Evolutionary conservation across 495 filamentous ascomycete species (phyloP).

Genomic region (Trichoderma gamsii): DNA sequence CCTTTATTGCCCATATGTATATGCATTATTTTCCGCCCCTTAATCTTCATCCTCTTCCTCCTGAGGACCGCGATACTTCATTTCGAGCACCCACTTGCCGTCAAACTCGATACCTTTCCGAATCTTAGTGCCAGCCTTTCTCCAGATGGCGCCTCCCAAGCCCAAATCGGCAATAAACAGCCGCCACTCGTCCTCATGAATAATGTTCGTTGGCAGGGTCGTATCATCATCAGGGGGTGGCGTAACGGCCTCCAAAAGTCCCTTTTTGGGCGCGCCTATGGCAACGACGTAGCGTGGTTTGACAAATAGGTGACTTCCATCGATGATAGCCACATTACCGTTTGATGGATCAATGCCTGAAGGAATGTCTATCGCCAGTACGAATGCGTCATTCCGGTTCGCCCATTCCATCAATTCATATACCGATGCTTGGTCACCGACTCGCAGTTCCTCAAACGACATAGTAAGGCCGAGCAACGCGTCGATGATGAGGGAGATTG

Average conservation of each 20-base stretch:
- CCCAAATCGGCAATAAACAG: constrained; percentile 82
- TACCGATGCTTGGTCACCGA: constrained; percentile 72
- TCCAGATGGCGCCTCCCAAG: constrained; percentile 73
- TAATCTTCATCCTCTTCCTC: constrained; percentile 21
- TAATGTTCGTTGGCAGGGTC: constrained; percentile 18
- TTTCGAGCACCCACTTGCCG: constrained; percentile 69
- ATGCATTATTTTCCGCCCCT: neutral
- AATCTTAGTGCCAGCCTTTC: constrained; percentile 72
- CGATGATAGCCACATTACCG: constrained; percentile 53
- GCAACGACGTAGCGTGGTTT: constrained; percentile 71
- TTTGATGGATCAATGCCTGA: constrained; percentile 75
- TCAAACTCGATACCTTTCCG: constrained; percentile 81
- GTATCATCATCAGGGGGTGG: constrained; percentile 46
- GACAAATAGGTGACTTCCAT: constrained; percentile 66
- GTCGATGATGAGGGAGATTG: constrained; percentile 79
- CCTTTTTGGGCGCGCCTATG: constrained; percentile 77
- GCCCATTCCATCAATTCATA: constrained; percentile 83
- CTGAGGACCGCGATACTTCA: constrained; percentile 42
- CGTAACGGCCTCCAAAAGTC: constrained; percentile 64
- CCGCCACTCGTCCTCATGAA: constrained; percentile 50
- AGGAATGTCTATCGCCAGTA: constrained; percentile 80
- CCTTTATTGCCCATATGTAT: neutral
- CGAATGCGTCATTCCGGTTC: constrained; percentile 69
- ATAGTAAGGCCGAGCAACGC: constrained; percentile 78
- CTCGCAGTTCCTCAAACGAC: constrained; percentile 74